A percentile compares a stretch with the other conserved stretches of the same genome.
These are phyloP conservation scores for Marasmius fiardii DNA, from an alignment of 1,284 basidiomycete species.

Conservation along the genomic window DNA sequence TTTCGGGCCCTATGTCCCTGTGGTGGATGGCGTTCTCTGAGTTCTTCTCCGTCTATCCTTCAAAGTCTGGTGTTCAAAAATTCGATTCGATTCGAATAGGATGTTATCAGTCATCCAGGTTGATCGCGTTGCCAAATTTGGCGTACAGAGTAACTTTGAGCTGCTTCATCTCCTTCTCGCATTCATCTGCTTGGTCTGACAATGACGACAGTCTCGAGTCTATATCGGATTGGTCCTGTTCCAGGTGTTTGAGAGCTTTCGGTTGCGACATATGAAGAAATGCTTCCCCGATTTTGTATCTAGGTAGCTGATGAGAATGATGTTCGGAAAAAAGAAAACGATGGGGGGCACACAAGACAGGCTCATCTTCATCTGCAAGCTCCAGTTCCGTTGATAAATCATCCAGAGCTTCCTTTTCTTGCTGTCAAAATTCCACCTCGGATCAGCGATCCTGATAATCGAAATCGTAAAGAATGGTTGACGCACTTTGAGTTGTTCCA, in stretches of 20 bases:
- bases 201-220: conserved; percentile 58
- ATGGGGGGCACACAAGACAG: conserved; percentile 57
- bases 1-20: not conserved
- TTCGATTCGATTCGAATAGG: too few relatives aligned
- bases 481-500: conserved; percentile 68
- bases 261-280: conserved; percentile 79
- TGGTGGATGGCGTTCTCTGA: not conserved
- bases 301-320: conserved; percentile 24
- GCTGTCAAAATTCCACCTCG: conserved; percentile 38
- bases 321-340: conserved; percentile 1
- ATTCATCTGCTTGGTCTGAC: conserved; percentile 59
- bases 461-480: not conserved
- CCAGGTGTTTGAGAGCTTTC: conserved; percentile 74
- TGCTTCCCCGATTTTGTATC: conserved; percentile 89
- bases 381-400: conserved; percentile 88
- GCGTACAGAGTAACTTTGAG: conserved; percentile 88
- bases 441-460: not conserved
- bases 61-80: not conserved
- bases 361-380: conserved; percentile 81
- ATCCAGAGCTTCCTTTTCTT: conserved; percentile 92
- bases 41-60: not conserved
- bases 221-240: conserved; percentile 64
- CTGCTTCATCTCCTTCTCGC: conserved; percentile 84
- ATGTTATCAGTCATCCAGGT: conserved; percentile 67
- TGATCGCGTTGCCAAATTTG: conserved; percentile 93